Evolutionary conservation across 2,329 filamentous ascomycete species (phyloP).

Genomic region (Calonectria pseudoturangicola): DNA sequence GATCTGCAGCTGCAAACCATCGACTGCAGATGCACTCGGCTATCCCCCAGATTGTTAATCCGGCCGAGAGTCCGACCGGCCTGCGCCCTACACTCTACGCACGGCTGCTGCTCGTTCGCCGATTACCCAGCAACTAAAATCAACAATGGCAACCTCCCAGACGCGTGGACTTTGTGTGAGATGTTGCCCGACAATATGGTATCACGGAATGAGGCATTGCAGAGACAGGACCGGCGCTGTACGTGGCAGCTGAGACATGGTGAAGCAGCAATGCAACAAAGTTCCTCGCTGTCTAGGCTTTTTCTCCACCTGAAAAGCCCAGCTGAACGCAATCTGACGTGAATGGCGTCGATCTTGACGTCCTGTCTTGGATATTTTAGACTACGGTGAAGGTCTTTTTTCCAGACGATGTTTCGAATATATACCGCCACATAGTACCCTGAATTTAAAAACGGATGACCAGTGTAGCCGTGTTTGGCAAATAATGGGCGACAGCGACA

Average conservation of each 20-base stretch:
- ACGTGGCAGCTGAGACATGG: neutral
- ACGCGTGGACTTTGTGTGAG: neutral
- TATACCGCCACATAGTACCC: neutral
- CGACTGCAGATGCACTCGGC: neutral
- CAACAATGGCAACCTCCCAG: neutral
- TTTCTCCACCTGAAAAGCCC: neutral
- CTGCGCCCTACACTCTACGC: neutral
- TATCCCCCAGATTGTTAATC: neutral
- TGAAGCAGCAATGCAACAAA: neutral
- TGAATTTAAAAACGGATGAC: neutral
- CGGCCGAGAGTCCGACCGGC: neutral
- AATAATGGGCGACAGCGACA: slow-evolving; percentile 5
- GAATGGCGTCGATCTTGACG: neutral
- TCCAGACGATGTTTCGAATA: slow-evolving; percentile 12
- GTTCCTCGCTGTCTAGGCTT: neutral
- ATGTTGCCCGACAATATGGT: neutral
- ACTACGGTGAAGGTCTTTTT: neutral
- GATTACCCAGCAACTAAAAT: neutral
- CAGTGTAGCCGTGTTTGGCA: slow-evolving; percentile 6
- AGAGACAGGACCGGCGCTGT: neutral
- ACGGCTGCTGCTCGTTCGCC: neutral
- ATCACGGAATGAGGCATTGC: neutral
- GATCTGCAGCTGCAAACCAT: slow-evolving; percentile 1
- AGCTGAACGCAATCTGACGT: neutral
- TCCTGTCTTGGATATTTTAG: neutral